These are phyloP conservation scores for Neurospora sp. DNA, from an alignment of 495 filamentous ascomycete species.

Conservation along the genomic window DNA sequence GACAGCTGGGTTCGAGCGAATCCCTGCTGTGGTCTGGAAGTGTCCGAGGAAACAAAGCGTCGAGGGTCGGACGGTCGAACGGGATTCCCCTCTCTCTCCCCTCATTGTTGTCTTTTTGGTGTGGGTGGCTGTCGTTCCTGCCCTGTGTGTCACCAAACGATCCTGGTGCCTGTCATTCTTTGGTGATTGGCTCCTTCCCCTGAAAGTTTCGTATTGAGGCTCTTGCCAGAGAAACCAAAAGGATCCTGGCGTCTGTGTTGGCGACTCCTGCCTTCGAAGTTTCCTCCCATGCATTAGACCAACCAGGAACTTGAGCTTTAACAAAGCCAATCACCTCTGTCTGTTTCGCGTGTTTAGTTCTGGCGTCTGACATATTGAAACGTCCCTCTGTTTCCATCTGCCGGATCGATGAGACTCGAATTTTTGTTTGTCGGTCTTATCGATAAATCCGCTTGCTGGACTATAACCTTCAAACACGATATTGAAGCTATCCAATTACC, in stretches of 20 bases:
- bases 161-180: conserved; percentile 14
- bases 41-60: conserved; percentile 11
- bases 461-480: neutral
- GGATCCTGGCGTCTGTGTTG: conserved; percentile 6
- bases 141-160: conserved; percentile 24
- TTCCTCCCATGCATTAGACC: conserved; percentile 1
- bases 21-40: conserved; percentile 3
- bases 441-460: conserved; percentile 2
- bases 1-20: neutral
- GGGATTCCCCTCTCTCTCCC: neutral
- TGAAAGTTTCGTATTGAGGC: conserved; percentile 14
- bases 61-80: conserved; percentile 24
- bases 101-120: neutral
- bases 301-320: neutral
- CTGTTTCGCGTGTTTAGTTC: conserved; percentile 23
- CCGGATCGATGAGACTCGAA: conserved; percentile 9
- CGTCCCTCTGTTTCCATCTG: conserved; percentile 21
- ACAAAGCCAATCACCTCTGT: neutral
- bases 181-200: conserved; percentile 19
- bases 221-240: conserved; percentile 10
- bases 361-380: conserved; percentile 22
- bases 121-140: conserved; percentile 14
- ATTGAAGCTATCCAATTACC: neutral
- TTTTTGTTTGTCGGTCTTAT: neutral
- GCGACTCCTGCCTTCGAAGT: conserved; percentile 7